phyloP scores from a whole-genome alignment of 176 grass and related monocot species.

The Carex myosuroides region DNA sequence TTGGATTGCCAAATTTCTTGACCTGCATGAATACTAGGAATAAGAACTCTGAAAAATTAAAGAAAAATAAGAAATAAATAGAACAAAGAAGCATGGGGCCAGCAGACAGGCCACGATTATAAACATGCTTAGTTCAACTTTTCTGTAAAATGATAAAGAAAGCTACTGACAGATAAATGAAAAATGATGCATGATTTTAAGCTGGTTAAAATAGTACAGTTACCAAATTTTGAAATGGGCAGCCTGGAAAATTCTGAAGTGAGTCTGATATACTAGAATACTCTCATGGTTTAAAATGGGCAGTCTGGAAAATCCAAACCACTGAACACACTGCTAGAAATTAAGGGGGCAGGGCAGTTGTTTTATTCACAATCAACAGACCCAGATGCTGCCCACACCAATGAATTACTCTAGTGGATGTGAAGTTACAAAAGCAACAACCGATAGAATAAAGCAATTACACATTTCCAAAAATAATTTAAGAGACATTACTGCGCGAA shows the following conservation, averaged over 20 bases:
- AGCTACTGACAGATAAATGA: not conserved
- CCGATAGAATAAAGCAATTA: not conserved
- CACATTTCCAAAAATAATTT: not conserved
- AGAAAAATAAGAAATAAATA: slow-evolving; percentile 1
- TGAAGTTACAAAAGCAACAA: not conserved
- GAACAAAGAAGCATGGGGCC: not conserved
- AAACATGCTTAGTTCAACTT: not conserved
- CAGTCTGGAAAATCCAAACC: not conserved
- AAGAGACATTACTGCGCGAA: slow-evolving; percentile 65
- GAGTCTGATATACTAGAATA: not conserved
- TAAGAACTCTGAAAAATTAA: slow-evolving; percentile 22
- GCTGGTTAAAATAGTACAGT: not conserved
- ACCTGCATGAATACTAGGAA: slow-evolving; percentile 40
- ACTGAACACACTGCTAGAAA: not conserved
- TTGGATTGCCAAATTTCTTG: slow-evolving; percentile 86
- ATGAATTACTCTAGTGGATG: not conserved
- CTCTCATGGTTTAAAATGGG: not conserved
- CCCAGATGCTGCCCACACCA: not conserved
- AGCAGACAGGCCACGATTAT: slow-evolving; percentile 14
- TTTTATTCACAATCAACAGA: not conserved
- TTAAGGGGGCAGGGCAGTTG: not conserved
- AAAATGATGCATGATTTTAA: not conserved
- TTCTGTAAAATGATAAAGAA: not conserved
- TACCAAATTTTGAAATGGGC: not conserved
- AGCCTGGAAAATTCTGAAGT: not conserved